A percentile compares a stretch with the other conserved stretches of the same genome.
phyloP scores from a whole-genome alignment of 257 asterid genomes.

The Solanum sitiens region DNA sequence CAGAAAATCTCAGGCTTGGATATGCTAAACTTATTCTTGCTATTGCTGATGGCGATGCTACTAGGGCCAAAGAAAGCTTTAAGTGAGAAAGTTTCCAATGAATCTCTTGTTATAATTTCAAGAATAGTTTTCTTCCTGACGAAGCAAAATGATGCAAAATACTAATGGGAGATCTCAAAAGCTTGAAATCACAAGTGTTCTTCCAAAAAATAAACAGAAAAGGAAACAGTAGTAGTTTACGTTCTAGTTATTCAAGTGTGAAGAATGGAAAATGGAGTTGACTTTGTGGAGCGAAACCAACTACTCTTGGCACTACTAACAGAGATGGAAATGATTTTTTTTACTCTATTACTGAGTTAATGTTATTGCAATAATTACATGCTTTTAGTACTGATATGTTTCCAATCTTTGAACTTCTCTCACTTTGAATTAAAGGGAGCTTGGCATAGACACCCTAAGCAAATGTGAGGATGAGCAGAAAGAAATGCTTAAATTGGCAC shows the following conservation, averaged over 20 bases:
- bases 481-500: constrained; percentile 74
- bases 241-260: not conserved
- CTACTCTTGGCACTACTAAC: not conserved
- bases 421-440: constrained; percentile 45
- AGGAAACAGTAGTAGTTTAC: not conserved
- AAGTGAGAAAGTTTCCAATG: not conserved
- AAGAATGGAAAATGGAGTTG: not conserved
- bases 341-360: not conserved
- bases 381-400: not conserved
- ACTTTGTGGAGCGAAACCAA: not conserved
- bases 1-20: constrained; percentile 77
- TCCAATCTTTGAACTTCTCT: not conserved
- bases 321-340: not conserved
- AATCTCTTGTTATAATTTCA: not conserved
- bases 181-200: not conserved
- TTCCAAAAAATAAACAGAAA: not conserved
- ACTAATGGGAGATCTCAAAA: not conserved
- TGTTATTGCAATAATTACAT: not conserved
- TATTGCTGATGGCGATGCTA: constrained; percentile 59
- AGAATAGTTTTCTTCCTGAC: not conserved
- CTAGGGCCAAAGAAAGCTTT: not conserved
- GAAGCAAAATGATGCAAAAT: not conserved
- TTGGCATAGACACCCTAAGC: constrained; percentile 68
- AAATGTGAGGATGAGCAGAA: constrained; percentile 60
- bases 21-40: constrained; percentile 89